These are phyloP conservation scores for Solanum arcanum DNA, from an alignment of 257 asterid genomes.

Conservation along the genomic window DNA sequence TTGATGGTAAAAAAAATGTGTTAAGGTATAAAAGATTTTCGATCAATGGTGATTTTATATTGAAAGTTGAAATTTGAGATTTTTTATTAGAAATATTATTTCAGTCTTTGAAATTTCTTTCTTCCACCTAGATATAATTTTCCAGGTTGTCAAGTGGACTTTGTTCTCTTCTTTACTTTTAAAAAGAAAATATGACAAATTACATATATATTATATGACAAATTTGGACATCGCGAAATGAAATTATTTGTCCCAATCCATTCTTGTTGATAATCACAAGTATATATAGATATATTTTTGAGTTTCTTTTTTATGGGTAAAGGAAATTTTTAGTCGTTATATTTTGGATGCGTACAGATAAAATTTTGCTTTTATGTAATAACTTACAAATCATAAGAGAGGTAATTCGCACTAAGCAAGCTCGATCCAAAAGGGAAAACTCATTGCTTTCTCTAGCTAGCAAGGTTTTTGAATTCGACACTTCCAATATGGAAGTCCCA, in stretches of 20 bases:
- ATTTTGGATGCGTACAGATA: too few relatives aligned
- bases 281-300: background rate
- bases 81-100: background rate
- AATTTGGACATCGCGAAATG: background rate
- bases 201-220: background rate
- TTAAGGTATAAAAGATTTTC: fast-evolving
- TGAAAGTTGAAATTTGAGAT: fast-evolving
- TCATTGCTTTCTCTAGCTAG: too few relatives aligned
- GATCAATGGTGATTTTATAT: too few relatives aligned
- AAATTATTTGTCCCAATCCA: background rate
- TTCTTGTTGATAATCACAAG: background rate
- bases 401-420: too few relatives aligned
- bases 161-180: background rate
- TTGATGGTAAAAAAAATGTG: too few relatives aligned
- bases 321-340: too few relatives aligned
- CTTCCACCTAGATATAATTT: background rate
- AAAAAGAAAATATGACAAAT: background rate
- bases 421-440: too few relatives aligned
- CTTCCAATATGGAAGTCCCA: too few relatives aligned
- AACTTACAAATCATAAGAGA: too few relatives aligned
- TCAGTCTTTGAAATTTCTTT: background rate
- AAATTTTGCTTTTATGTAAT: too few relatives aligned
- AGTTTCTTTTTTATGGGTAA: too few relatives aligned
- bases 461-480: too few relatives aligned
- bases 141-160: background rate